A percentile compares a stretch with the other conserved stretches of the same genome.
These are phyloP conservation scores for Allium fistulosum DNA, from an alignment of 106 monocot species.

Conservation along the genomic window DNA sequence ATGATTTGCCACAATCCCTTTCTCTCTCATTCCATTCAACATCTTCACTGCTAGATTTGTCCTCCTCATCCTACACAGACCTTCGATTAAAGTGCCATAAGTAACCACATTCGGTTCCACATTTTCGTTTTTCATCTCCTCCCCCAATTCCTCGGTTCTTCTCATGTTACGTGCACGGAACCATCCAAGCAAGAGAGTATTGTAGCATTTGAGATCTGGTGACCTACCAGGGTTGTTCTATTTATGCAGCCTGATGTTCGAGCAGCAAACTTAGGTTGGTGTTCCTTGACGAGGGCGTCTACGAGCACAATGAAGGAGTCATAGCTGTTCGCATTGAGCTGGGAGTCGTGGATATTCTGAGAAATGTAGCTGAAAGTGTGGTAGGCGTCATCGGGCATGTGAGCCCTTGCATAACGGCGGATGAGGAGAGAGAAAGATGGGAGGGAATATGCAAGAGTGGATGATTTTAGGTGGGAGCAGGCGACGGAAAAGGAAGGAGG, in stretches of 20 bases:
- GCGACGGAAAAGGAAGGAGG: slow-evolving; percentile 34
- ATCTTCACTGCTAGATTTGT: slow-evolving; percentile 41
- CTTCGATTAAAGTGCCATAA: slow-evolving; percentile 74
- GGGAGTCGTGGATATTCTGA: background rate
- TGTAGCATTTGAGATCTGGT: slow-evolving; percentile 26
- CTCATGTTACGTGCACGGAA: slow-evolving; percentile 22
- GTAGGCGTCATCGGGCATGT: slow-evolving; percentile 40
- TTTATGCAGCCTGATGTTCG: slow-evolving; percentile 17
- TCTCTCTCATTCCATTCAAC: slow-evolving; percentile 48
- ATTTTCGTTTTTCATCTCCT: slow-evolving; percentile 29
- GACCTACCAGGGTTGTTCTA: slow-evolving; percentile 1
- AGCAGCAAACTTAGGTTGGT: slow-evolving; percentile 34
- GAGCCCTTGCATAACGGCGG: slow-evolving; percentile 53
- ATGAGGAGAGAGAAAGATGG: slow-evolving; percentile 36
- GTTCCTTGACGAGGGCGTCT: slow-evolving; percentile 78
- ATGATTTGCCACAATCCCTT: slow-evolving; percentile 38
- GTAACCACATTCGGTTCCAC: slow-evolving; percentile 53
- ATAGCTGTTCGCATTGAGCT: background rate
- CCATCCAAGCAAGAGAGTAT: slow-evolving; percentile 75
- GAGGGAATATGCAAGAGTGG: slow-evolving; percentile 21
- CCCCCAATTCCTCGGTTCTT: slow-evolving; percentile 42
- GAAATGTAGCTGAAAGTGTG: slow-evolving; percentile 19
- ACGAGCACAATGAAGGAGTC: slow-evolving; percentile 37
- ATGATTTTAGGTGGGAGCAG: slow-evolving; percentile 43
- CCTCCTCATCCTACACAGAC: slow-evolving; percentile 40